Evolutionary conservation across 2,329 filamentous ascomycete species (phyloP).

Genomic region (Hymenoscyphus scutula): DNA sequence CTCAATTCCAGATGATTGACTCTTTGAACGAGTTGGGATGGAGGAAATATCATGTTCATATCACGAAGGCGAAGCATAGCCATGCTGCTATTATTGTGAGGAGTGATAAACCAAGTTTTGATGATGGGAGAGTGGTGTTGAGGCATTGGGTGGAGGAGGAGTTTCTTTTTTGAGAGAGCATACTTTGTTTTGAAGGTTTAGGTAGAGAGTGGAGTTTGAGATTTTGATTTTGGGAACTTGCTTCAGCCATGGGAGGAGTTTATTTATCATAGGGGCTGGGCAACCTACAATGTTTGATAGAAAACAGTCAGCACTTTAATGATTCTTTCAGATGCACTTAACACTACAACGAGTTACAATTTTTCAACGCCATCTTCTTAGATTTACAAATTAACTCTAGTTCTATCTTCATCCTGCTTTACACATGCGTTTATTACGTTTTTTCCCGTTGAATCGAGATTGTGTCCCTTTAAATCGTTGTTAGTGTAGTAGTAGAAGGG

Average conservation of each 20-base stretch:
- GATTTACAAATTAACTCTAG: too few relatives aligned
- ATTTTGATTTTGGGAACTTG: background rate
- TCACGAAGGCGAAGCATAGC: constrained; percentile 71
- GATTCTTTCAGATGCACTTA: too few relatives aligned
- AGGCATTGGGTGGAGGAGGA: constrained; percentile 76
- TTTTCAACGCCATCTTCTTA: too few relatives aligned
- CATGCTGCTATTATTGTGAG: constrained; percentile 91
- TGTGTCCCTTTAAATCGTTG: too few relatives aligned
- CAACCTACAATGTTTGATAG: too few relatives aligned
- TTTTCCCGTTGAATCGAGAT: too few relatives aligned
- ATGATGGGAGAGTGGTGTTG: constrained; percentile 75
- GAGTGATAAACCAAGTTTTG: constrained; percentile 62
- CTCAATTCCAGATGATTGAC: constrained; percentile 83
- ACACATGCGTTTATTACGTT: too few relatives aligned
- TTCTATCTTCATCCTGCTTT: too few relatives aligned
- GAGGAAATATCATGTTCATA: constrained; percentile 68
- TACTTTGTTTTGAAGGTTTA: background rate
- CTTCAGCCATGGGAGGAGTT: background rate
- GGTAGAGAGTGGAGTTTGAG: background rate
- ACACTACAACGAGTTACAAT: too few relatives aligned
- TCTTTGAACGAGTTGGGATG: constrained; percentile 65
- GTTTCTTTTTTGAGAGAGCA: constrained; percentile 48
- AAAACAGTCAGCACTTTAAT: too few relatives aligned
- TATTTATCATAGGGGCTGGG: too few relatives aligned
- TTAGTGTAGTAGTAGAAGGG: too few relatives aligned